Percentiles rank a stretch among this genome's conserved stretches.
Conservation (phyloP, 441 rosid species). For the Bocquillonia castaneifolia region DNA sequence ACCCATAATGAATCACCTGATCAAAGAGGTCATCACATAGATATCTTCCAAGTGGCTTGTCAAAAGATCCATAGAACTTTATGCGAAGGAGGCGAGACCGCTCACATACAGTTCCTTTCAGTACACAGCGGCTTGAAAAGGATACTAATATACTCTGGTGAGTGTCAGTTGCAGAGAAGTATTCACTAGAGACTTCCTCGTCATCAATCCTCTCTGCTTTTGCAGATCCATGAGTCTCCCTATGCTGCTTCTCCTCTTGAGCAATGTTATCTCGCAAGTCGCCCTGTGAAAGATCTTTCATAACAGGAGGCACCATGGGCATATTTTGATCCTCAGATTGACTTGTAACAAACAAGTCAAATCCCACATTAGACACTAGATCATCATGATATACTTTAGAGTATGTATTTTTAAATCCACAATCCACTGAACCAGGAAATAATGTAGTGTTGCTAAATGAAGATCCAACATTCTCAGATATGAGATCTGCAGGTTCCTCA, state of each 20-base stretch:
- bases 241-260: conserved; percentile 38
- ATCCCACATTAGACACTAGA: conserved; percentile 26
- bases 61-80: conserved; percentile 87
- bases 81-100: conserved; percentile 79
- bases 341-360: conserved; percentile 28
- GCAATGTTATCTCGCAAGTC: conserved; percentile 33
- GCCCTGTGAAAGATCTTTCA: conserved; percentile 28
- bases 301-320: conserved; percentile 20
- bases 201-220: conserved; percentile 43
- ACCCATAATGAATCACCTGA: conserved; percentile 45
- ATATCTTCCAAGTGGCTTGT: conserved; percentile 91
- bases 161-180: conserved; percentile 66
- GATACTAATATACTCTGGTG: conserved; percentile 90
- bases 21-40: conserved; percentile 74
- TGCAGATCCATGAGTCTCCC: conserved; percentile 32
- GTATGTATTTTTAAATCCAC: conserved; percentile 30
- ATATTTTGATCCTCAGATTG: conserved; percentile 33
- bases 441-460: conserved; percentile 31
- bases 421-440: conserved; percentile 27
- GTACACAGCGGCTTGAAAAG: conserved; percentile 77
- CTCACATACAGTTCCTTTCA: conserved; percentile 78
- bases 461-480: conserved; percentile 35
- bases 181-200: conserved; percentile 52
- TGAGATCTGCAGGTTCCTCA: conserved; percentile 30
- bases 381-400: conserved; percentile 34